Conservation (phyloP, 192 early-diverging fungal genomes). For the Paraglomus brasilianum region DNA sequence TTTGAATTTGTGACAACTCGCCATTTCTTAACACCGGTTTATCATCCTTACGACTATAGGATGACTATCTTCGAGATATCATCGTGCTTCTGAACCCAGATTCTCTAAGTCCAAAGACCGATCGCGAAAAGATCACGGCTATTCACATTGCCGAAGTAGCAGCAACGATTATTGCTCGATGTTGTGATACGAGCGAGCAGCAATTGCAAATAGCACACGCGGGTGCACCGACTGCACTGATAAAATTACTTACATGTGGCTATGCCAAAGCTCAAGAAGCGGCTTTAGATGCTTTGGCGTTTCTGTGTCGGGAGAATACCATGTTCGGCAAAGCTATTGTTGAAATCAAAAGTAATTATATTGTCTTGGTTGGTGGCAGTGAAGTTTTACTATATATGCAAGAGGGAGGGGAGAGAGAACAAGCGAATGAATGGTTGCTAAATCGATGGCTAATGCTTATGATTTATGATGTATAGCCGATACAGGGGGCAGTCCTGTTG, state of each 20-base stretch:
- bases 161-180: slow-evolving; percentile 61
- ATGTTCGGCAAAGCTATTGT: slow-evolving; percentile 55
- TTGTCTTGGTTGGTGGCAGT: neutral
- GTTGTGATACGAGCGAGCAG: slow-evolving; percentile 58
- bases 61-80: slow-evolving; percentile 44
- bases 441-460: neutral
- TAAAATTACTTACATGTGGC: slow-evolving; percentile 53
- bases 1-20: neutral
- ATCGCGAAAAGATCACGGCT: slow-evolving; percentile 33
- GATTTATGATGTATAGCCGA: slow-evolving; percentile 35
- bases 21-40: neutral
- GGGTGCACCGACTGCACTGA: slow-evolving; percentile 57
- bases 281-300: slow-evolving; percentile 72
- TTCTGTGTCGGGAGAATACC: slow-evolving; percentile 60
- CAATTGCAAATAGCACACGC: slow-evolving; percentile 56
- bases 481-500: slow-evolving; percentile 42
- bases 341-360: slow-evolving; percentile 43
- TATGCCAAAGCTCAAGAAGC: slow-evolving; percentile 73
- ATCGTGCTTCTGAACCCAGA: slow-evolving; percentile 50
- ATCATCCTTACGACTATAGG: slow-evolving; percentile 30
- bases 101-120: slow-evolving; percentile 33
- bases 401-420: neutral
- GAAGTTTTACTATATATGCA: slow-evolving; percentile 5
- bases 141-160: slow-evolving; percentile 64
- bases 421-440: neutral